These are phyloP conservation scores for Pseudogymnoascus sp. DNA, from an alignment of 2,329 filamentous ascomycete species.

Conservation along the genomic window DNA sequence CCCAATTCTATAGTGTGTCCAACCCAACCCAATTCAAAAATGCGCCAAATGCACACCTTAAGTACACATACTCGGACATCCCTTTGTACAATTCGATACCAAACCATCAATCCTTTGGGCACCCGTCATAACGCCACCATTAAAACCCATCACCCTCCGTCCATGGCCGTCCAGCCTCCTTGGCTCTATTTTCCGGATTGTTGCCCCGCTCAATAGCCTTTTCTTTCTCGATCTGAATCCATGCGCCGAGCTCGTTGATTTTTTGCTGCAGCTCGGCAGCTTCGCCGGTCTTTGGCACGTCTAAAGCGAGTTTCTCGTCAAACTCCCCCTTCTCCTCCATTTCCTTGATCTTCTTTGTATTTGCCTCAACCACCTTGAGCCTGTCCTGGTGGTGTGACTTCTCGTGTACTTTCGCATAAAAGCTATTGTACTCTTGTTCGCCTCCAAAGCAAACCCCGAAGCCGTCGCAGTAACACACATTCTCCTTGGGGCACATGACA, in stretches of 20 bases:
- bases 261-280: constrained; percentile 10
- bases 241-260: constrained; percentile 1
- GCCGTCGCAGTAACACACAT: constrained; percentile 29
- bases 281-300: background rate
- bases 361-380: constrained; percentile 11
- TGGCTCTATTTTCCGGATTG: constrained; percentile 8
- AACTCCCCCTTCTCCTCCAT: constrained; percentile 12
- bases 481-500: constrained; percentile 22
- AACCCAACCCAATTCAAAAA: constrained; percentile 8
- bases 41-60: background rate
- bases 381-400: background rate
- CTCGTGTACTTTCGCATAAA: constrained; percentile 16
- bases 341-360: constrained; percentile 15
- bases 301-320: constrained; percentile 5
- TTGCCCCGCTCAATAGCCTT: background rate
- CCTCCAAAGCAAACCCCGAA: constrained; percentile 29
- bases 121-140: background rate
- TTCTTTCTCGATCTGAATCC: constrained; percentile 8
- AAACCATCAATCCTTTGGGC: constrained; percentile 21
- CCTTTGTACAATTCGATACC: constrained; percentile 6
- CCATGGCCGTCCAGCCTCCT: constrained; percentile 10
- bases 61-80: constrained; percentile 6
- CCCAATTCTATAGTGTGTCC: background rate
- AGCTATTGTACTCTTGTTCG: constrained; percentile 22
- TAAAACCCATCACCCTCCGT: constrained; percentile 12